A percentile compares a stretch with the other conserved stretches of the same genome.
Conservation (phyloP, 73 alveolate genomes). For the Vitrella brassicaformis region DNA sequence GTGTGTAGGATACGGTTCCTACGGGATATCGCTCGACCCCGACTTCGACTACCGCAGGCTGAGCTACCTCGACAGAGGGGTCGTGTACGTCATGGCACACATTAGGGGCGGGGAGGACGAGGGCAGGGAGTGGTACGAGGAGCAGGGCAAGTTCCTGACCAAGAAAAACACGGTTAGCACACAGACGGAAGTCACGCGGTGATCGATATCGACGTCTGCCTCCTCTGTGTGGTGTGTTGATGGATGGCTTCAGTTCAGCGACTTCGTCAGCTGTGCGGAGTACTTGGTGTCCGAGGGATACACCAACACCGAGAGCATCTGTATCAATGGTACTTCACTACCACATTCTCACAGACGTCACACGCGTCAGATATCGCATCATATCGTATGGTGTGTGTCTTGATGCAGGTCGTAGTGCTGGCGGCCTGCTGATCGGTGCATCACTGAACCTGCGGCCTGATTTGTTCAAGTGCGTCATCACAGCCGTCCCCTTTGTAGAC, state of each 20-base stretch:
- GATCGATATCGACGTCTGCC: no score
- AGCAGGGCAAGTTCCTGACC: constrained; percentile 38
- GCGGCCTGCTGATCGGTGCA: constrained; percentile 51
- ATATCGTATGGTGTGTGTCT: no score
- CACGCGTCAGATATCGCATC: no score
- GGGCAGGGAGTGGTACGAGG: constrained; percentile 46
- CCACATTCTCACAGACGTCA: no score
- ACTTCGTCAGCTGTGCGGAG: constrained; percentile 43
- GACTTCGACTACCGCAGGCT: not conserved
- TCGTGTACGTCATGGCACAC: constrained; percentile 49
- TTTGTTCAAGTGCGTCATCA: constrained; percentile 39
- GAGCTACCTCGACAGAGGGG: constrained; percentile 24
- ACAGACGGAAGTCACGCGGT: no score
- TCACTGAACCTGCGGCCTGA: constrained; percentile 47
- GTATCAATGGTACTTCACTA: no score
- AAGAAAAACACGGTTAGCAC: constrained; percentile 39
- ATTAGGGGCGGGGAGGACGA: constrained; percentile 60
- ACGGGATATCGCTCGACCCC: not conserved
- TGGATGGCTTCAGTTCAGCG: no score
- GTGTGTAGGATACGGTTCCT: not conserved
- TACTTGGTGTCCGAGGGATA: constrained; percentile 34
- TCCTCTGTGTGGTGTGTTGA: no score
- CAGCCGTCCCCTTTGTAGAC: constrained; percentile 48
- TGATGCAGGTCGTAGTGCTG: constrained; percentile 51
- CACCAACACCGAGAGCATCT: constrained; percentile 44